Conservation (phyloP, 805 yeast genomes). For the Barnettozyma vustinii region DNA sequence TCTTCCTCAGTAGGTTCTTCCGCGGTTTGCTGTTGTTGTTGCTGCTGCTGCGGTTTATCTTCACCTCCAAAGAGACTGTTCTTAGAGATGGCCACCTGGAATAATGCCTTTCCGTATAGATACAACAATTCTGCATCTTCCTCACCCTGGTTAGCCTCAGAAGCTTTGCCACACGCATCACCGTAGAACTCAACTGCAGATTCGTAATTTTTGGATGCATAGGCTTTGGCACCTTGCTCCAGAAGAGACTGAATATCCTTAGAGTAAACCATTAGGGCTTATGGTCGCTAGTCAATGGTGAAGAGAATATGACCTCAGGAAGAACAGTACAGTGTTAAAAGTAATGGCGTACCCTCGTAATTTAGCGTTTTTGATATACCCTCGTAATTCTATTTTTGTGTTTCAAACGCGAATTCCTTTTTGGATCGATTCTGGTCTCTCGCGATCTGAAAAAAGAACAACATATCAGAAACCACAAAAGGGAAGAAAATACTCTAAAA, state of each 20-base stretch:
- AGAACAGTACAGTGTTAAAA: too few species aligned
- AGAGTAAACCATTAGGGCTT: constrained; percentile 25
- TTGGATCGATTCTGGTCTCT: background rate
- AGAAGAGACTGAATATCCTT: constrained; percentile 43
- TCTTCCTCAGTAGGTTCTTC: constrained; percentile 14
- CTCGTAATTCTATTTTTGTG: background rate
- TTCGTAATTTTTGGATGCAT: constrained; percentile 61
- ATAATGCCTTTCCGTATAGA: constrained; percentile 75
- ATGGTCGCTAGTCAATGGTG: background rate
- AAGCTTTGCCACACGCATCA: constrained; percentile 59
- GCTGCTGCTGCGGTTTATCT: constrained; percentile 21
- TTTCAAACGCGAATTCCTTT: constrained; percentile 1
- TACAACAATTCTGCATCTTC: constrained; percentile 71
- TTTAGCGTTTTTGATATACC: background rate
- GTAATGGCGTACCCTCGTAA: background rate
- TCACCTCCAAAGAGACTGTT: constrained; percentile 70
- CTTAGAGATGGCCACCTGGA: constrained; percentile 66
- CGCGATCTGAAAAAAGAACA: background rate
- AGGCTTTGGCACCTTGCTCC: constrained; percentile 57
- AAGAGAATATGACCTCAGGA: too few species aligned
- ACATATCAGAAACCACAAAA: background rate
- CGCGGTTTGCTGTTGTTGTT: constrained; percentile 2
- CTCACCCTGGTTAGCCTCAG: constrained; percentile 44
- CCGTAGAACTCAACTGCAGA: constrained; percentile 67
- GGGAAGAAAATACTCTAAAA: constrained; percentile 1